phyloP scores from a whole-genome alignment of 2,329 filamentous ascomycete genomes.

The Trichoderma endophyticum region DNA sequence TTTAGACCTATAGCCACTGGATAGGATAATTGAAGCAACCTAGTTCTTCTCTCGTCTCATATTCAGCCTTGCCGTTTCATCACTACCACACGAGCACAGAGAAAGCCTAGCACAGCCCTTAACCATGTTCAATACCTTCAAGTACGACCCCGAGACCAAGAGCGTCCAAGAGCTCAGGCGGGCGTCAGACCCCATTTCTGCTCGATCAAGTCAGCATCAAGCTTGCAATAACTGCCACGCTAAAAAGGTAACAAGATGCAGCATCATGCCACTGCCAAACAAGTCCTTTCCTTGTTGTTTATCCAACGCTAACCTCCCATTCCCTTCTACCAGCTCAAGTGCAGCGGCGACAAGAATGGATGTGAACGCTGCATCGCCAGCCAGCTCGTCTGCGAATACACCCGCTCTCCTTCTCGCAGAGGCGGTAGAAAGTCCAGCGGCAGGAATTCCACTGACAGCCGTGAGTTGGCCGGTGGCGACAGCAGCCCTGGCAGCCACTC shows the following conservation, averaged over 20 bases:
- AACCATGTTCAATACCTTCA: slow-evolving; percentile 39
- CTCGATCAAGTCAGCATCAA: slow-evolving; percentile 38
- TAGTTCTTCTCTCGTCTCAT: background rate
- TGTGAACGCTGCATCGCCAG: slow-evolving; percentile 35
- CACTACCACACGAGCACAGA: background rate
- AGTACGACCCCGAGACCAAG: slow-evolving; percentile 38
- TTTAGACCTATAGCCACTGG: slow-evolving; percentile 1
- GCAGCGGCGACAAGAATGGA: slow-evolving; percentile 38
- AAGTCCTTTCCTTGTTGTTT: background rate
- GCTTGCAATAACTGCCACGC: slow-evolving; percentile 39
- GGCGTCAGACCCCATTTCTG: slow-evolving; percentile 37
- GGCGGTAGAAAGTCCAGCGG: slow-evolving; percentile 28
- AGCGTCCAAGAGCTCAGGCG: slow-evolving; percentile 37
- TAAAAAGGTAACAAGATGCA: slow-evolving; percentile 34
- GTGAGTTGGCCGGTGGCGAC: slow-evolving; percentile 9
- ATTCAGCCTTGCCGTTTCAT: background rate
- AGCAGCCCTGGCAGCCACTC: slow-evolving; percentile 14
- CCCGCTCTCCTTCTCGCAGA: slow-evolving; percentile 33
- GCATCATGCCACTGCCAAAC: background rate
- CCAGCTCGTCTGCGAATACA: slow-evolving; percentile 35
- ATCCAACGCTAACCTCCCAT: background rate
- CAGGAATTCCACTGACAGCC: slow-evolving; percentile 21
- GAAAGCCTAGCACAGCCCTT: background rate
- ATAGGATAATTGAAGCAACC: background rate
- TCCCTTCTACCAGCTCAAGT: slow-evolving; percentile 31